Percentiles rank a stretch among this genome's conserved stretches.
phyloP scores from a whole-genome alignment of 1,284 basidiomycete species.

The Cryptococcus jaspeensis region DNA sequence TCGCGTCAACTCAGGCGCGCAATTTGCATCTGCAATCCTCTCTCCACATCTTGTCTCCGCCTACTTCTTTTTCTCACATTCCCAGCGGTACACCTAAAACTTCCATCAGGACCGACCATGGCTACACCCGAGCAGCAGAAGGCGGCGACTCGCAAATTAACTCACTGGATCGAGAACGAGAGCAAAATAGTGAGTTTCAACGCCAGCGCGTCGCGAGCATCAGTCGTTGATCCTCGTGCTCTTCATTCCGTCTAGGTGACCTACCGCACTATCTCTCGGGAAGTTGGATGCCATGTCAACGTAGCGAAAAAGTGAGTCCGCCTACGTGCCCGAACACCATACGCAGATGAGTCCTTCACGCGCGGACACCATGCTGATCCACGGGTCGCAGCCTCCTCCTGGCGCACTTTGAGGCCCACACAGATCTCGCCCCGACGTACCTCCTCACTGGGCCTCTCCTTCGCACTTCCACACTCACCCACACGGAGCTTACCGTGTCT shows the following conservation, averaged over 20 bases:
- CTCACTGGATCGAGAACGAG: slow-evolving; percentile 38
- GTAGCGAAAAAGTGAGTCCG: slow-evolving; percentile 41
- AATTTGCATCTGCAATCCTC: background rate
- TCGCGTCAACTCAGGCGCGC: background rate
- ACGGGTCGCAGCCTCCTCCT: slow-evolving; percentile 30
- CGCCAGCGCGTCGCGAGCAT: too few relatives aligned
- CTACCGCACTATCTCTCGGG: slow-evolving; percentile 39
- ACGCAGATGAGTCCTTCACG: too few relatives aligned
- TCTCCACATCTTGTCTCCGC: background rate
- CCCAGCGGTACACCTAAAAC: too few relatives aligned
- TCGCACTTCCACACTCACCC: slow-evolving; percentile 22
- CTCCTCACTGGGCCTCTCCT: slow-evolving; percentile 41
- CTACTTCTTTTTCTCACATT: background rate
- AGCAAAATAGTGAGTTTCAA: slow-evolving; percentile 24
- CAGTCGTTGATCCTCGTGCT: background rate
- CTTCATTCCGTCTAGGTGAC: slow-evolving; percentile 26
- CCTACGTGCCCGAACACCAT: too few relatives aligned
- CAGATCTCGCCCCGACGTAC: slow-evolving; percentile 31
- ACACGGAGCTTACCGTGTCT: slow-evolving; percentile 17
- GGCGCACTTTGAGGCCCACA: slow-evolving; percentile 22
- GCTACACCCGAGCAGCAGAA: slow-evolving; percentile 24
- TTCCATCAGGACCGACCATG: slow-evolving; percentile 6
- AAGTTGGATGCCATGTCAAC: slow-evolving; percentile 42
- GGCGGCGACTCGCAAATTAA: slow-evolving; percentile 19
- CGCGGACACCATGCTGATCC: too few relatives aligned